phyloP scores from a whole-genome alignment of 179 eudicot genomes.

The Actinidia chinensis region DNA sequence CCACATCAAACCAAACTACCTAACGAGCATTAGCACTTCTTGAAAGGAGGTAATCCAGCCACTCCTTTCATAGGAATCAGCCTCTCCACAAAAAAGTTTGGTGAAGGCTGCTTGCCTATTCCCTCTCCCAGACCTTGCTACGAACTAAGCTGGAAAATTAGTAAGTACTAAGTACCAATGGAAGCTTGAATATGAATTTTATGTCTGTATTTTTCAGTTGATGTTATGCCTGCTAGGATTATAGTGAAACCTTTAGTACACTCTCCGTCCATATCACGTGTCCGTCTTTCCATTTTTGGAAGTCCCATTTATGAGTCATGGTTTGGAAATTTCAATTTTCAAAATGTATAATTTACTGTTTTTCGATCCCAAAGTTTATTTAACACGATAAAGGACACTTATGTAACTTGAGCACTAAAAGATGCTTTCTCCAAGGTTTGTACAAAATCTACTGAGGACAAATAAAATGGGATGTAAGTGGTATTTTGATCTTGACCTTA shows the following conservation, averaged over 20 bases:
- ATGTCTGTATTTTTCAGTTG: neutral
- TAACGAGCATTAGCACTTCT: too few species aligned
- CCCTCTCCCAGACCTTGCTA: neutral
- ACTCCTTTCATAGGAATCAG: neutral
- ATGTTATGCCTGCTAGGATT: conserved; percentile 4
- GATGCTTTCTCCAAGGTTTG: too few species aligned
- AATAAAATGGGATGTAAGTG: neutral
- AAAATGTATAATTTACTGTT: too few species aligned
- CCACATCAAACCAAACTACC: too few species aligned
- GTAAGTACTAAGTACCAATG: neutral
- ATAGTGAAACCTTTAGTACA: neutral
- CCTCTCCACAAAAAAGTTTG: neutral
- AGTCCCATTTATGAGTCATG: neutral
- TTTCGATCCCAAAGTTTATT: too few species aligned
- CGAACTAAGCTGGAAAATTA: neutral
- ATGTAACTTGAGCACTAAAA: too few species aligned
- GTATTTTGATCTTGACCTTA: neutral
- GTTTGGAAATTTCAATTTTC: neutral
- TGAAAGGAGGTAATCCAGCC: too few species aligned
- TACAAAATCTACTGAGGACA: neutral
- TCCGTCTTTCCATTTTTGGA: neutral
- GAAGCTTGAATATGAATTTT: neutral
- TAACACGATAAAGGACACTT: too few species aligned
- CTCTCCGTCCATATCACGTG: neutral
- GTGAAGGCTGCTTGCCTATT: neutral